Conservation (phyloP, 345 rosid species). For the Acer yangbiense region DNA sequence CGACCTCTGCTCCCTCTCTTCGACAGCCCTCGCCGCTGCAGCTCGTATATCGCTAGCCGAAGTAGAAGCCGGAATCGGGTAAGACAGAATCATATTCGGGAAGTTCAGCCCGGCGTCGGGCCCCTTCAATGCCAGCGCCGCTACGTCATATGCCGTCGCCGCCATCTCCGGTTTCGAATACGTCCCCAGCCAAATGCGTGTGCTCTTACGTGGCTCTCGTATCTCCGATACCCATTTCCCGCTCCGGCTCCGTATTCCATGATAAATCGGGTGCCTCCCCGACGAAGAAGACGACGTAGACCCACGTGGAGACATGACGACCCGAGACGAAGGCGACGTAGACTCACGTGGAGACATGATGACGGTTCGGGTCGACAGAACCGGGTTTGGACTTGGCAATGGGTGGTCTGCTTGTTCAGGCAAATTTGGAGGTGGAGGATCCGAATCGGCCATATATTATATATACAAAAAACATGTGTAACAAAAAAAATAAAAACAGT, state of each 20-base stretch:
- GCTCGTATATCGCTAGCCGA: slow-evolving; percentile 57
- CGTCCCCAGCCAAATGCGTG: slow-evolving; percentile 75
- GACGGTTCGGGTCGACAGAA: slow-evolving; percentile 5
- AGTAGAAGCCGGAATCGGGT: slow-evolving; percentile 48
- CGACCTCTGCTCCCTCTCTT: slow-evolving; percentile 26
- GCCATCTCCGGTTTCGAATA: slow-evolving; percentile 79
- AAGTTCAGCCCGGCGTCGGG: slow-evolving; percentile 56
- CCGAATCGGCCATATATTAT: slow-evolving; percentile 25
- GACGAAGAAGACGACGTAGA: slow-evolving; percentile 20
- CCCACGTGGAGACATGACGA: slow-evolving; percentile 23
- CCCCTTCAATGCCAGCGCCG: slow-evolving; percentile 74
- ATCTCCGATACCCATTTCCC: slow-evolving; percentile 88
- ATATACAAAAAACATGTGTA: background rate
- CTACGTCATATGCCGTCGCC: slow-evolving; percentile 77
- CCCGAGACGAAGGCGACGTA: slow-evolving; percentile 3
- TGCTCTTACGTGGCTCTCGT: slow-evolving; percentile 73
- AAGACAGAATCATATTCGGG: slow-evolving; percentile 48
- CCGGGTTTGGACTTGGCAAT: slow-evolving; percentile 11
- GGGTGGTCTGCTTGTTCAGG: slow-evolving; percentile 1
- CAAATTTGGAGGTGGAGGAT: slow-evolving; percentile 1
- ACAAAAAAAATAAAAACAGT: too few relatives aligned
- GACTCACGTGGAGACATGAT: slow-evolving; percentile 25
- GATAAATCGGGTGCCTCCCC: slow-evolving; percentile 45
- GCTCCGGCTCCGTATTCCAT: slow-evolving; percentile 66
- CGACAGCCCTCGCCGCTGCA: slow-evolving; percentile 62